Evolutionary conservation across 192 early-diverging fungal genomes (phyloP), one percentile per base, ranked within the genome.

Genomic region (Lunasporangiospora selenospora): DNA sequence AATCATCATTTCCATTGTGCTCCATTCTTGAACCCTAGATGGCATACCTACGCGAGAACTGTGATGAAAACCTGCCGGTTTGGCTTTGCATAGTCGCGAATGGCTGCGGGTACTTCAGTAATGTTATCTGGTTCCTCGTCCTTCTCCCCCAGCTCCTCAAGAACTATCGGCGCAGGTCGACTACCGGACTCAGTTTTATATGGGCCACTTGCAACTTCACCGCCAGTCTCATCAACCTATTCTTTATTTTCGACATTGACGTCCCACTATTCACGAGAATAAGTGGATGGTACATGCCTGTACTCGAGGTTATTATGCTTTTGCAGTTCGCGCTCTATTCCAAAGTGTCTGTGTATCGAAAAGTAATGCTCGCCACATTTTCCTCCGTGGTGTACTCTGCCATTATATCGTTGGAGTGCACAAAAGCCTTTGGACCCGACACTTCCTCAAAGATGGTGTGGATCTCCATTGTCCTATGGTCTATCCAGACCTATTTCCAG

Each of bases 171-270:
- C 53, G 64, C 24, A 37, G 24, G 23, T 56, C 64, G 30, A 66
- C 64, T 4, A 13, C 30, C 2, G 64, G 64, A 4, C 46, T 66
- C 6, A 66, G 64, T 27, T 66, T 66, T 26, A 50, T 57, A 5
- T 66, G 64, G 64, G 64, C 64, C 1, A 57, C 64, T 3, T 66
- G 53, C 21, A 66, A 66, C 33, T 66, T 66, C 31, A 47, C 37
- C 9, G 64, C 64, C 37, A 66, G 64, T 42, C 54, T 66, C 13
- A 57, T 66, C 64, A 66, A 66, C 45, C 38, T 66, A 3, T 66
- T 66, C 32, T 66, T 66, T 19, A 66, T 66, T 46, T 37, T 66
- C 38, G 38, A 66, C 13, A 66, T 66, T 32, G 6, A 66, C 0
- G 64, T 66, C 23, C 64, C 64, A 1, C 24, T 66, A 12, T 66